Conservation (phyloP, 2,329 filamentous ascomycete species). For the Chaetomium sp. region DNA sequence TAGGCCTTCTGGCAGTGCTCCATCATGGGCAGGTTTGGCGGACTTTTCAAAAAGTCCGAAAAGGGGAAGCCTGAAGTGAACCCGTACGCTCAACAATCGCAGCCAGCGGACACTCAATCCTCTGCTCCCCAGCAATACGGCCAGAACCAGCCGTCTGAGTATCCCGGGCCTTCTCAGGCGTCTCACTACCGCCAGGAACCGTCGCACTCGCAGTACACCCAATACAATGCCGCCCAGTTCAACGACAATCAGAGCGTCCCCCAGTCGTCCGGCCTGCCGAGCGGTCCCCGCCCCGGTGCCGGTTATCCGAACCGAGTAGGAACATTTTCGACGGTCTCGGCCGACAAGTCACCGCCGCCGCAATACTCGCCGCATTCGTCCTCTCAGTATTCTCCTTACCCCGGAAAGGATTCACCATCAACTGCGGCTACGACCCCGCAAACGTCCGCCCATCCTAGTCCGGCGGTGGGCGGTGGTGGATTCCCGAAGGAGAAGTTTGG, state of each 20-base stretch:
- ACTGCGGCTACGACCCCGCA: too few species aligned
- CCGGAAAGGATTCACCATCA: too few species aligned
- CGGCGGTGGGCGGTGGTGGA: conserved; percentile 8
- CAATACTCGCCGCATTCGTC: conserved; percentile 24
- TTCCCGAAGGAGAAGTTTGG: conserved; percentile 20
- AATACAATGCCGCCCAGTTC: conserved; percentile 20
- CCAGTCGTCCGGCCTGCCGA: conserved; percentile 18
- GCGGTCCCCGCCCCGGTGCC: conserved; percentile 23
- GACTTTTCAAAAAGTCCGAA: conserved; percentile 48
- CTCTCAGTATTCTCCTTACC: neutral
- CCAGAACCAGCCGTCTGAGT: too few species aligned
- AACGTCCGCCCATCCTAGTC: neutral
- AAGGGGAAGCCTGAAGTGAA: conserved; percentile 45
- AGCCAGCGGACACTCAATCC: conserved; percentile 46
- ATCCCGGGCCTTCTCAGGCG: too few species aligned
- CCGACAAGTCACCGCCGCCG: conserved; percentile 28
- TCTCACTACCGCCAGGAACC: too few species aligned
- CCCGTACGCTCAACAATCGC: conserved; percentile 47
- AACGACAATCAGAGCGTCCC: conserved; percentile 24
- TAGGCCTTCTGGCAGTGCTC: conserved; percentile 4
- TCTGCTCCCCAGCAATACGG: conserved; percentile 34
- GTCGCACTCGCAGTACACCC: conserved; percentile 10
- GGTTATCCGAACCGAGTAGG: conserved; percentile 35
- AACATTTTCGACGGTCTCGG: neutral
- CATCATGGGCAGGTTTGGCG: conserved; percentile 51